Evolutionary conservation across 1,284 basidiomycete species (phyloP).

Genomic region (Ustilago hordei): DNA sequence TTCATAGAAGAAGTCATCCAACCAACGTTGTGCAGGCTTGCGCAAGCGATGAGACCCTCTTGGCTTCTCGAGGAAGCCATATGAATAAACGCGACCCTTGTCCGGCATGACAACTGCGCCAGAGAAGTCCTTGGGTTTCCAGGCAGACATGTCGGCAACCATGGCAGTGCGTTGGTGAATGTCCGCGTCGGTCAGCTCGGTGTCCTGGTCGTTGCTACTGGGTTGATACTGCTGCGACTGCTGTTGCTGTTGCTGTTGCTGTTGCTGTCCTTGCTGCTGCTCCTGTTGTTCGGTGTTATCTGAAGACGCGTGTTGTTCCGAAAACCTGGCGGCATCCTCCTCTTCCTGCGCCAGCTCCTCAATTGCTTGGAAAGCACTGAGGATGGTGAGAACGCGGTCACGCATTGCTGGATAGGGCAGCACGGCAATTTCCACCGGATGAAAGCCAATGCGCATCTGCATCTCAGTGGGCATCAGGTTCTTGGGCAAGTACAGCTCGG

Average conservation of each 20-base stretch:
- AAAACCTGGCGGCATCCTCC: constrained; percentile 31
- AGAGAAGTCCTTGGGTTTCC: constrained; percentile 30
- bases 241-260: neutral
- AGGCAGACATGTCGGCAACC: constrained; percentile 45
- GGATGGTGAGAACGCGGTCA: constrained; percentile 43
- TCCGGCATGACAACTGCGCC: constrained; percentile 41
- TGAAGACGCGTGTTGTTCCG: constrained; percentile 12
- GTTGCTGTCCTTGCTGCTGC: neutral
- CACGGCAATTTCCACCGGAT: constrained; percentile 50
- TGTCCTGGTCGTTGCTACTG: neutral
- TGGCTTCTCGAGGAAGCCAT: constrained; percentile 49
- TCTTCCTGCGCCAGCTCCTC: constrained; percentile 34
- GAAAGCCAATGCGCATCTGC: constrained; percentile 52
- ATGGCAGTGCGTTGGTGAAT: constrained; percentile 42
- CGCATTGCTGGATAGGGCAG: constrained; percentile 49
- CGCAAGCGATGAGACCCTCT: constrained; percentile 45
- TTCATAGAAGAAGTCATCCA: constrained; percentile 47
- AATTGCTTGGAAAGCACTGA: constrained; percentile 47
- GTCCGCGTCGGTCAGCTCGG: constrained; percentile 29
- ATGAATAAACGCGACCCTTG: constrained; percentile 41
- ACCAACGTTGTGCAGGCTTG: constrained; percentile 49
- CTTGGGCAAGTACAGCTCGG: constrained; percentile 40
- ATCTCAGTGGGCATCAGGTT: constrained; percentile 54
- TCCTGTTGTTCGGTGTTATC: neutral
- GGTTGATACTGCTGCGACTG: neutral